Percentiles rank a stretch among this genome's conserved stretches.
phyloP scores from a whole-genome alignment of 2,329 filamentous ascomycete genomes.

The Sclerotinia sclerotiorum region DNA sequence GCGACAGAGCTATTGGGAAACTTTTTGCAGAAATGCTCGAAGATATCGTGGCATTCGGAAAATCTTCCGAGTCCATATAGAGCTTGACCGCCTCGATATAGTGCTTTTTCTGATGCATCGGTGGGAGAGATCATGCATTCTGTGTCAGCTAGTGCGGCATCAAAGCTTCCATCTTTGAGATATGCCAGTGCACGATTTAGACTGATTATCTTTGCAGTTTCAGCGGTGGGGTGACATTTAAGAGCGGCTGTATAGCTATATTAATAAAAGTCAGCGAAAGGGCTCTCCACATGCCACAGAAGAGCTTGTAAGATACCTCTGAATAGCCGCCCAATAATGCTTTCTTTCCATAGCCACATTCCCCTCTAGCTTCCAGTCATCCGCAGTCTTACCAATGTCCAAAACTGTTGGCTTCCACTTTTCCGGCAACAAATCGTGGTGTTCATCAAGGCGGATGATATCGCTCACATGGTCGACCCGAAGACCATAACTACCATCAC shows the following conservation, averaged over 20 bases:
- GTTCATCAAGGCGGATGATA: conserved; percentile 18
- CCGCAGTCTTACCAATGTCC: conserved; percentile 9
- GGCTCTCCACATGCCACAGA: not conserved
- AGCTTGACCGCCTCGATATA: conserved; percentile 22
- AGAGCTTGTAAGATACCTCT: conserved; percentile 8
- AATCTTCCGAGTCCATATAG: conserved; percentile 25
- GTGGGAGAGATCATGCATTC: not conserved
- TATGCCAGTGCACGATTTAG: conserved; percentile 44
- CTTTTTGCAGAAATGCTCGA: conserved; percentile 20
- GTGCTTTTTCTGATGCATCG: conserved; percentile 16
- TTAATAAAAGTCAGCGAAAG: conserved; percentile 35
- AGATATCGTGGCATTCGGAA: conserved; percentile 21
- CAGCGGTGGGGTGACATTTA: conserved; percentile 38
- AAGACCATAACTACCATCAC: conserved; percentile 47
- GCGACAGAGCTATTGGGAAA: conserved; percentile 22
- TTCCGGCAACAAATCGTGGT: conserved; percentile 13
- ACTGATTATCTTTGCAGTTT: conserved; percentile 32
- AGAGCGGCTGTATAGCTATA: conserved; percentile 28
- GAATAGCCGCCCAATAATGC: conserved; percentile 21
- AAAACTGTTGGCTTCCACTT: conserved; percentile 15
- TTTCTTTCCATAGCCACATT: conserved; percentile 19
- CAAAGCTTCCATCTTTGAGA: conserved; percentile 40
- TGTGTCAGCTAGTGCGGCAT: conserved; percentile 41
- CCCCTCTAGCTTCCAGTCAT: conserved; percentile 23
- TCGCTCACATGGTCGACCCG: conserved; percentile 38